These are phyloP conservation scores for Dryadomyces sulphureus DNA, from an alignment of 2,329 filamentous ascomycete species.

Conservation along the genomic window DNA sequence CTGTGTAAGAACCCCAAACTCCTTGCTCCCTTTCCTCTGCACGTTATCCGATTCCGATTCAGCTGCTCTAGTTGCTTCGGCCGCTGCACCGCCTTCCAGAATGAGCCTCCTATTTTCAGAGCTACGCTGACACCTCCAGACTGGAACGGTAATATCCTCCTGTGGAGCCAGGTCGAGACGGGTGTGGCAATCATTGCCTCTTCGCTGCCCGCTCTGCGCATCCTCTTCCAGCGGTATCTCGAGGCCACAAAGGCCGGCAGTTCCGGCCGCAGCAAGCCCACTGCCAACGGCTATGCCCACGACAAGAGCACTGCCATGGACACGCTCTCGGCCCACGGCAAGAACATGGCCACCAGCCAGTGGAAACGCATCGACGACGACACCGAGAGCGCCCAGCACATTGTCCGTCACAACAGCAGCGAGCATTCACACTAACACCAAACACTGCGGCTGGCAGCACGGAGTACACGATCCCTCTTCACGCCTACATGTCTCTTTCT, in stretches of 20 bases:
- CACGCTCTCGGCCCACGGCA: background rate
- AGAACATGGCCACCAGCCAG: background rate
- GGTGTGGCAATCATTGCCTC: constrained; percentile 7
- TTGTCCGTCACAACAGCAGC: background rate
- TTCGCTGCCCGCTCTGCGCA: constrained; percentile 6
- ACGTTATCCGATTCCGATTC: background rate
- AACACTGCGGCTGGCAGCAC: no score
- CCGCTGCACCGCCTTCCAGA: no score
- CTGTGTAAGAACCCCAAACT: constrained; percentile 2
- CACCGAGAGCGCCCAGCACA: background rate
- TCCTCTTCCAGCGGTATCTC: constrained; percentile 2
- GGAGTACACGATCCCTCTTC: no score
- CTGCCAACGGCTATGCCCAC: background rate
- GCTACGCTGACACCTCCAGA: no score
- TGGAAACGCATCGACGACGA: background rate
- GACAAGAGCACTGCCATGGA: background rate
- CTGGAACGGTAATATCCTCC: constrained; percentile 7
- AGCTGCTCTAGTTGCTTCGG: no score
- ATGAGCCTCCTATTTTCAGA: no score
- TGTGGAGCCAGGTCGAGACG: constrained; percentile 8
- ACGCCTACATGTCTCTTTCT: no score
- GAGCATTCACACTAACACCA: background rate
- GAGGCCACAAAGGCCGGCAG: background rate
- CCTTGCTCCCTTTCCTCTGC: background rate
- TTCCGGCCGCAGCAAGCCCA: background rate